Evolutionary conservation across 1,284 basidiomycete species (phyloP), one percentile per base, ranked within the genome.

Genomic region (Clitocybe nebularis): DNA sequence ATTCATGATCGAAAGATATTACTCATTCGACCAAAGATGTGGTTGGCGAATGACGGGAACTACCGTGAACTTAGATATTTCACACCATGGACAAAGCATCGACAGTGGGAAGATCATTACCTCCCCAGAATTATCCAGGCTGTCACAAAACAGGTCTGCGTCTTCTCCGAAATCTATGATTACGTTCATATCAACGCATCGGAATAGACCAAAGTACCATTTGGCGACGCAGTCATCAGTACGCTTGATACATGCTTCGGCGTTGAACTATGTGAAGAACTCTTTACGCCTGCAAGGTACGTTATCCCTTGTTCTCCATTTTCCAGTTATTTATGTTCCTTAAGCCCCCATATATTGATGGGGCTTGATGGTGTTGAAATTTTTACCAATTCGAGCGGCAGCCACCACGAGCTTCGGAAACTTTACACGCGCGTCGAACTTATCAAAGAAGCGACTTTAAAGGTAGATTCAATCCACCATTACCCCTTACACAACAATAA

Each of bases 31-130:
- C 96, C 95, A 0, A 99, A 99, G 69, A 94, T 99, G 93, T 99
- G 95, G 95, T 75, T 99, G 46, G 95, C 95, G 2, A 99, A 99
- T 58, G 93, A 98, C 56, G 95, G 95, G 7, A 98, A 99, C 62
- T 99, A 99, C 62, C 85, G 95, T 34, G 95, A 99, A 66, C 74
- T 98, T 55, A 75, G 96, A 24, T 95, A 92, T 66, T 99, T 99
- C 56, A 93, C 95, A 1, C 93, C 95, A 0, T 99, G 96, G 95
- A 71, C 75, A 60, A 93, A 93, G 60, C 84, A 89, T 55, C 77
- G 84, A 19, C 77, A 92, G 60, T 85, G 81, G 55, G 95, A 99
- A 62, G 86, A 91, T 39, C 90, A 94, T 57, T 89, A 84, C 47
- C 72, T 99, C 1, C 95, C 95, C 0, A 72, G 86, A 24, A 89